Evolutionary conservation across 306 rosid species (phyloP), one percentile per base, ranked within the genome.

Genomic region (Begonia fuchsioides): DNA sequence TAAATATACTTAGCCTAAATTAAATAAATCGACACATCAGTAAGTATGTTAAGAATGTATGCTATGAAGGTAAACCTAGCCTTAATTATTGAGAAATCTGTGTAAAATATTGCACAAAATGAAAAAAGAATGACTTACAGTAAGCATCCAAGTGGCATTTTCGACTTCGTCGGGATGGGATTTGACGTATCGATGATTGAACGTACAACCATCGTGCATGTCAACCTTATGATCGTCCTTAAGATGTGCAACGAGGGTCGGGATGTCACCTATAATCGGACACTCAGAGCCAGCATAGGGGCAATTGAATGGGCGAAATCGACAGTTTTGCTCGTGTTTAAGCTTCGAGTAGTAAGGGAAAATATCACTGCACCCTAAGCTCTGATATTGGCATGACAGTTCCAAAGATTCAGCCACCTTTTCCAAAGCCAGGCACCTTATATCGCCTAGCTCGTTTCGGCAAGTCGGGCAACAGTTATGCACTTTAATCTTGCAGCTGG

Each of bases 131-230:
- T 16, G 19, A 62, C 86, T 60, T 72, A 90, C 98, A 13, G 95
- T 85, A 49, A 85, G 84, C 98, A 81, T 90, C 98, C 98, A 85
- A 50, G 94, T 84, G 43, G 98, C 95, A 44, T 85, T 90, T 69
- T 90, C 95, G 41, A 90, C 90, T 69, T 90, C 98, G 13, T 72
- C 72, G 52, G 98, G 87, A 64, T 85, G 76, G 64, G 95, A 70
- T 69, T 90, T 81, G 55, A 85, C 94, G 56, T 90, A 90, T 61
- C 93, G 78, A 64, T 90, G 94, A 55, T 85, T 90, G 66, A 90
- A 90, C 54, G 95, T 77, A 65, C 83, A 81, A 15, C 95, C 95
- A 43, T 77, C 81, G 43, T 85, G 95, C 98, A 90, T 82, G 72
- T 81, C 95, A 43, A 82, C 95, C 75, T 82, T 81, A 70, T 85